phyloP scores from a whole-genome alignment of 371 early-diverging fungal species.

The Mortierella sp. region DNA sequence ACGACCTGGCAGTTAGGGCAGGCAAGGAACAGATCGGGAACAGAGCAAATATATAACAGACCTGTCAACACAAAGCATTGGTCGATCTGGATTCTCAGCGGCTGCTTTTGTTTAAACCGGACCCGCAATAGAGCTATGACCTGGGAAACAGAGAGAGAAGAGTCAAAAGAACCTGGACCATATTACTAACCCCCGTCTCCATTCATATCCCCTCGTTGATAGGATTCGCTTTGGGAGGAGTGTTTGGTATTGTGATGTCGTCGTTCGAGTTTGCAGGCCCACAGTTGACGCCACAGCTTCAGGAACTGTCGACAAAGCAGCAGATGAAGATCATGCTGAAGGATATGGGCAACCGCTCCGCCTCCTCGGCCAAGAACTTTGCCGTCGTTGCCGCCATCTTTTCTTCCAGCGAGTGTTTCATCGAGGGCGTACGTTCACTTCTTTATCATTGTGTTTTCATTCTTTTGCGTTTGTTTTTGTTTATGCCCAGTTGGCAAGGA shows the following conservation, averaged over 20 bases:
- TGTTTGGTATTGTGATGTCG: constrained; percentile 95
- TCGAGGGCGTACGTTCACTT: constrained; percentile 82
- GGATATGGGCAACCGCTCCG: constrained; percentile 90
- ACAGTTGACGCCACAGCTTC: constrained; percentile 65
- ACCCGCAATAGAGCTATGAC: too few species aligned
- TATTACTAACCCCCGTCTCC: background rate
- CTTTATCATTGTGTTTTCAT: background rate
- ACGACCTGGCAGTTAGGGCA: background rate
- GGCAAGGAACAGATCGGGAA: too few species aligned
- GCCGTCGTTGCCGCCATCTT: constrained; percentile 93
- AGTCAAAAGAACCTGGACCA: background rate
- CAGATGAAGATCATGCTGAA: constrained; percentile 86
- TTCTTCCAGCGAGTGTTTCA: constrained; percentile 93
- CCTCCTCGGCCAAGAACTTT: constrained; percentile 94
- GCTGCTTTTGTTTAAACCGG: too few species aligned
- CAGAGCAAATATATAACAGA: too few species aligned
- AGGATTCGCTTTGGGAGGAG: constrained; percentile 93
- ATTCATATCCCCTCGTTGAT: background rate
- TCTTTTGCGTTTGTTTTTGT: constrained; percentile 3
- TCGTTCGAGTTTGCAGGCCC: constrained; percentile 85
- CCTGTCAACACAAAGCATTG: too few species aligned
- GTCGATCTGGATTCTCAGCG: too few species aligned
- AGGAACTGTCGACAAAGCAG: constrained; percentile 77
- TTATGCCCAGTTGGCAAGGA: background rate
- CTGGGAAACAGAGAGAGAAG: background rate